These are phyloP conservation scores for Mycogone perniciosa DNA, from an alignment of 2,329 filamentous ascomycete species.

Conservation along the genomic window DNA sequence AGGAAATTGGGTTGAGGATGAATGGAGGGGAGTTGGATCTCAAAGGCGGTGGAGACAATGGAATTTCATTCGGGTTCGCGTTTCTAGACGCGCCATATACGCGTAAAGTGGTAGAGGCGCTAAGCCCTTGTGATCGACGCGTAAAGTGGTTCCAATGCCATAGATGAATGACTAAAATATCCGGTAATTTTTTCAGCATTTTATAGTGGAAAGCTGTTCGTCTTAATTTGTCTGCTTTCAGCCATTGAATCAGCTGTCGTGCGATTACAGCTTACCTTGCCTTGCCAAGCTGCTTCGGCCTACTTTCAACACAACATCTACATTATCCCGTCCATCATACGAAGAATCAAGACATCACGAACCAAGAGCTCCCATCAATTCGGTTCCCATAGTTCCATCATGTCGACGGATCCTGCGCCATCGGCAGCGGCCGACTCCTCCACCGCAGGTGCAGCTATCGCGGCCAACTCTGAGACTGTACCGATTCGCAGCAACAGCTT, in stretches of 20 bases:
- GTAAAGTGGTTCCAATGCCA: constrained; percentile 29
- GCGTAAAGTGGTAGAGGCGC: constrained; percentile 38
- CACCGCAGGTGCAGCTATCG: constrained; percentile 15
- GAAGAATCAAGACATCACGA: background rate
- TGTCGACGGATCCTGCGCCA: constrained; percentile 33
- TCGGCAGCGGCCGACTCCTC: constrained; percentile 19
- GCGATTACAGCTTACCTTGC: background rate
- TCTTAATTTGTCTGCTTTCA: background rate
- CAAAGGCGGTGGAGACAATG: constrained; percentile 12
- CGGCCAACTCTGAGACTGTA: constrained; percentile 18
- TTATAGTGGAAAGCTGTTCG: background rate
- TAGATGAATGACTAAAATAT: background rate
- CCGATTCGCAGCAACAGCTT: constrained; percentile 49
- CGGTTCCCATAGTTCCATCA: constrained; percentile 10
- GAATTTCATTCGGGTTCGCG: constrained; percentile 22
- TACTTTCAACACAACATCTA: too few relatives aligned
- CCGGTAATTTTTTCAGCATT: fast-evolving
- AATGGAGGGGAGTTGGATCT: constrained; percentile 9
- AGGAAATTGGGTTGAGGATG: background rate
- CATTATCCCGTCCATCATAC: background rate
- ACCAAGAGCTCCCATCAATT: background rate
- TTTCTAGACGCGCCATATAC: constrained; percentile 23
- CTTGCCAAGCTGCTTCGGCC: background rate
- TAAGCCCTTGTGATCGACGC: constrained; percentile 26
- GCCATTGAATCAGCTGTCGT: too few relatives aligned